Percentiles rank a stretch among this genome's conserved stretches.
Evolutionary conservation across 2,329 filamentous ascomycete genomes (phyloP).

Genomic region (Fusarium praegraminearum): DNA sequence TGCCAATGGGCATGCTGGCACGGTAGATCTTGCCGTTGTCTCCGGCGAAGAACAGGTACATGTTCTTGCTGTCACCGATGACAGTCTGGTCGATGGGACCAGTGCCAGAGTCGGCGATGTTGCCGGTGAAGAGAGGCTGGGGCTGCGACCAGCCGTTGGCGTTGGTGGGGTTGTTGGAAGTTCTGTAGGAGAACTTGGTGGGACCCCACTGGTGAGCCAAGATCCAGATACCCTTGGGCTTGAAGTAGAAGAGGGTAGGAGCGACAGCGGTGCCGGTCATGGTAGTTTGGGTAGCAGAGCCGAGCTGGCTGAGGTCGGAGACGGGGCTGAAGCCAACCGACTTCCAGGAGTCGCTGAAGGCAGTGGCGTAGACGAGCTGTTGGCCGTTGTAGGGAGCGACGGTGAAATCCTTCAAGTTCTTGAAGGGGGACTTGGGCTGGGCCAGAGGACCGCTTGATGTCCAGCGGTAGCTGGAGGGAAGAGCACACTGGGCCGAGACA

Average conservation of each 20-base stretch:
- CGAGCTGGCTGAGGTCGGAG: constrained; percentile 10
- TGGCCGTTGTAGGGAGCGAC: constrained; percentile 65
- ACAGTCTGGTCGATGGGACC: constrained; percentile 72
- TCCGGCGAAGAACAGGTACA: constrained; percentile 76
- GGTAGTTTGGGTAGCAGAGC: constrained; percentile 8
- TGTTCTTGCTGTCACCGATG: constrained; percentile 70
- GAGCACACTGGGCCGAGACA: constrained; percentile 9
- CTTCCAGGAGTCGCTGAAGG: constrained; percentile 60
- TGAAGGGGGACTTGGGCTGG: constrained; percentile 24
- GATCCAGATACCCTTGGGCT: constrained; percentile 72
- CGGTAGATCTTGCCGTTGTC: constrained; percentile 77
- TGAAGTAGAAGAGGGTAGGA: constrained; percentile 73
- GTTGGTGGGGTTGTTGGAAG: constrained; percentile 68
- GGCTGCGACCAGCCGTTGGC: constrained; percentile 61
- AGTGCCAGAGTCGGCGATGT: constrained; percentile 26
- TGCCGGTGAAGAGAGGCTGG: constrained; percentile 18
- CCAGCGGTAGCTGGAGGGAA: constrained; percentile 18
- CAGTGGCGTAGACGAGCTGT: constrained; percentile 71
- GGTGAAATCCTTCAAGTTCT: constrained; percentile 71
- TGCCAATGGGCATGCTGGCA: constrained; percentile 69
- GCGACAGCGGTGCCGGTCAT: constrained; percentile 43
- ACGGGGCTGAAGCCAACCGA: constrained; percentile 22
- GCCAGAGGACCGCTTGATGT: constrained; percentile 11
- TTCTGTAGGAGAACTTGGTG: constrained; percentile 70
- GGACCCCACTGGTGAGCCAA: constrained; percentile 74